Evolutionary conservation across 2,329 filamentous ascomycete species (phyloP), one percentile per base, ranked within the genome.

Genomic region (Exophiala aquamarina): DNA sequence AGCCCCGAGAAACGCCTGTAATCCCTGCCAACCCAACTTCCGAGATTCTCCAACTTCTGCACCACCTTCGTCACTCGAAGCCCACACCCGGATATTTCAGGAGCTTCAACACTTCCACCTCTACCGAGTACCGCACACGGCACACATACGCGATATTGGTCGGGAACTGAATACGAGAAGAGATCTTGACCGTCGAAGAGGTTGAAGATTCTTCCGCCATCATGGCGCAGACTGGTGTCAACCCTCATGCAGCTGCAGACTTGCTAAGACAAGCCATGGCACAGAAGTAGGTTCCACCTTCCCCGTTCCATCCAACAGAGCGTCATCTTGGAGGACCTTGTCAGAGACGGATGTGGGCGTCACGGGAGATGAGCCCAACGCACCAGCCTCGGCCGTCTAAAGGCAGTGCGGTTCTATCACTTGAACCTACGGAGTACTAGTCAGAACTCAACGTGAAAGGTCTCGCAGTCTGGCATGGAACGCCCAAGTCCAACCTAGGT

Each of bases 251-350:
- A 49, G 77, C 79, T 45, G 74, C 76, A 41, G 79, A 82, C 60
- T 66, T 81, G 65, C 67, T 81, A 60, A 73, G 78, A 61, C 80
- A 82, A 66, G 73, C 77, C 49, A 74, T 78, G 66, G 66, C 75
- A 63, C 76, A 77, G 62, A 77, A 74, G 79, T 82, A 73, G 74
- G 77, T 72, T 47, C 45, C 52, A 48, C 35, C 44, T 53, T 55
- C 55, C 45, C 51, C 49, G 19, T 49, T 36, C 46, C 40, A 6
- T 40, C 28, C 18, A 39, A 45, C 36, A 44, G 19, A 48, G 44
- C 44, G 37, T 42, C 34, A 41, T 49, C 19, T 49, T 37, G 28
- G 34, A 32, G 28, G 37, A 37, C 37, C 37, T 41, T 28, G 15
- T 32, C 32, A 45, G 42, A 40, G 26, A 19, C 42, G 36, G 36